Evolutionary conservation across 192 early-diverging fungal genomes (phyloP).

Genomic region (Entomortierella lignicola): DNA sequence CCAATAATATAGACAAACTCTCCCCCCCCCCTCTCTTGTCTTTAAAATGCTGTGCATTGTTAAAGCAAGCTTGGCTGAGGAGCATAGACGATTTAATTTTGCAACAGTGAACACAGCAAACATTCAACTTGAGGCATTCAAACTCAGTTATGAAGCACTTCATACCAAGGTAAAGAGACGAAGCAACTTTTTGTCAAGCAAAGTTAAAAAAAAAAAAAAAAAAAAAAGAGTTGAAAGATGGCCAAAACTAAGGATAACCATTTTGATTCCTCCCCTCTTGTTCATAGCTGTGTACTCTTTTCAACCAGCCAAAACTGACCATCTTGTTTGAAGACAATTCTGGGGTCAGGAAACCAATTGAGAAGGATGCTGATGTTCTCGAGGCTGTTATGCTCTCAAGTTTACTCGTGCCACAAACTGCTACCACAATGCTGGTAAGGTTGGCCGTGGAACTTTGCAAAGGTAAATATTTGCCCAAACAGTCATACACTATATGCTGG

Average conservation of each 20-base stretch:
- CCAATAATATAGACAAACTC: background rate
- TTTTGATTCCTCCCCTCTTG: no score
- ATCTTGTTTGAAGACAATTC: constrained; percentile 15
- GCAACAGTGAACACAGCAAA: constrained; percentile 16
- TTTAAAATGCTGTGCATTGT: constrained; percentile 45
- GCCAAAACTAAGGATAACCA: background rate
- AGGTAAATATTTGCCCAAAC: no score
- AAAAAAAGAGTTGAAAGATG: background rate
- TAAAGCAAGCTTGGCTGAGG: constrained; percentile 24
- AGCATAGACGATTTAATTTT: constrained; percentile 36
- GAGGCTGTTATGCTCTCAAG: constrained; percentile 13
- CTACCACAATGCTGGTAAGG: constrained; percentile 22
- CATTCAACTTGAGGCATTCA: constrained; percentile 5
- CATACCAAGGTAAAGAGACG: constrained; percentile 33
- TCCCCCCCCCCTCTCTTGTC: no score
- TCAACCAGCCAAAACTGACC: constrained; percentile 17
- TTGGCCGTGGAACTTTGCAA: constrained; percentile 9
- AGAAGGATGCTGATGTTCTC: constrained; percentile 26
- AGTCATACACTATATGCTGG: no score
- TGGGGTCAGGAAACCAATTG: constrained; percentile 7
- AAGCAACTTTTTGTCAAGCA: constrained; percentile 6
- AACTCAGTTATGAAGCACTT: constrained; percentile 16
- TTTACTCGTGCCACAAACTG: constrained; percentile 4
- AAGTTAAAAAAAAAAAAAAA: no score
- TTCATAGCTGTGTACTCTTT: constrained; percentile 34